A percentile compares a stretch with the other conserved stretches of the same genome.
These are phyloP conservation scores for Hypoxylon sp. DNA, from an alignment of 2,329 filamentous ascomycete genomes.

Conservation along the genomic window DNA sequence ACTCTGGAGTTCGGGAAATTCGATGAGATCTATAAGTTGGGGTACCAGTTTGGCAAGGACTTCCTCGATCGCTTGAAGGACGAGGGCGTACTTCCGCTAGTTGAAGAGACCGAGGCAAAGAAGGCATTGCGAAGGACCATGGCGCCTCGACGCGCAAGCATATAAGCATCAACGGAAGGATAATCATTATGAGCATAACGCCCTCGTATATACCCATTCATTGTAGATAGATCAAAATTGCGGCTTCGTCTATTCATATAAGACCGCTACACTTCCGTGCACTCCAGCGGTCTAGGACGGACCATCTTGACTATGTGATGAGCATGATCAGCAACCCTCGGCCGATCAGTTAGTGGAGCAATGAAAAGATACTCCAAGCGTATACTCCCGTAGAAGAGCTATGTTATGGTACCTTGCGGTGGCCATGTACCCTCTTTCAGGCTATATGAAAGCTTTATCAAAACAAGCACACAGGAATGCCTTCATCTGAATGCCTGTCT, in stretches of 20 bases:
- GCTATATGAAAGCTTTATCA: conserved; percentile 29
- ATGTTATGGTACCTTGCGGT: not conserved
- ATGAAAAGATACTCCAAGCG: not conserved
- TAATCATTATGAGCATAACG: conserved; percentile 1
- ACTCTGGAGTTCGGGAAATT: conserved; percentile 98
- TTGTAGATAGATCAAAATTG: not conserved
- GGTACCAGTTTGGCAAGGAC: conserved; percentile 86
- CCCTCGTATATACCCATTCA: not conserved
- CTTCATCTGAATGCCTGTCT: conserved; percentile 19
- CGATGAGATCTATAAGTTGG: conserved; percentile 93
- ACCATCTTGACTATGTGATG: not conserved
- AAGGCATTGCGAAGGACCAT: conserved; percentile 81
- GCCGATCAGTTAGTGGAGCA: not conserved
- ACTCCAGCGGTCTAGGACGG: not conserved
- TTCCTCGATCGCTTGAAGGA: conserved; percentile 82
- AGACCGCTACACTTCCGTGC: not conserved
- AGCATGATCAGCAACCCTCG: not conserved
- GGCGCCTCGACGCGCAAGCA: conserved; percentile 83
- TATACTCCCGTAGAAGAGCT: not conserved
- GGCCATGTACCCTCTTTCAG: conserved; percentile 24
- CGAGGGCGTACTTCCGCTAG: conserved; percentile 78
- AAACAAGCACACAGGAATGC: not conserved
- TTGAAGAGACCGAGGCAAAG: conserved; percentile 81
- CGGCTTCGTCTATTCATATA: not conserved
- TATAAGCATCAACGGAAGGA: conserved; percentile 58